These are phyloP conservation scores for Lecanicillium sp. DNA, from an alignment of 2,329 filamentous ascomycete genomes.

Conservation along the genomic window DNA sequence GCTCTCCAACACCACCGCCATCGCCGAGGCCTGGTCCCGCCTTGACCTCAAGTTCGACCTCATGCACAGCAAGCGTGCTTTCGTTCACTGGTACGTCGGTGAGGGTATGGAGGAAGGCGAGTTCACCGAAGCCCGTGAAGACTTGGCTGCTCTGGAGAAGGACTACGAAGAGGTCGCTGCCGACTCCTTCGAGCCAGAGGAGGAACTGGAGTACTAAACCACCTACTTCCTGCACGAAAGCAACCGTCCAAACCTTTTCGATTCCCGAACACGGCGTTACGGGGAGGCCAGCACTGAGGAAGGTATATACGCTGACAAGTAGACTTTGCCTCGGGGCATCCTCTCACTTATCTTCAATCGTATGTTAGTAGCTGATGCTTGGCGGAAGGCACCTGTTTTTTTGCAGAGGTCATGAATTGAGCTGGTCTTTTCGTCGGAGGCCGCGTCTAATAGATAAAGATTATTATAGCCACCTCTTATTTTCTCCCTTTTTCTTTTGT, in stretches of 20 bases:
- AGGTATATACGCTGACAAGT: too few species aligned
- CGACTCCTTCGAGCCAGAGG: conserved; percentile 59
- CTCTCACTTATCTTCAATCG: too few species aligned
- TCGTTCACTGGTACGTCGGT: conserved; percentile 74
- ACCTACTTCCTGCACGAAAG: conserved; percentile 1
- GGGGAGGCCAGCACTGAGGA: background rate
- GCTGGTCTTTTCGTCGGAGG: conserved; percentile 4
- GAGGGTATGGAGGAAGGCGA: conserved; percentile 92
- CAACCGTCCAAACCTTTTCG: background rate
- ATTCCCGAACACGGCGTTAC: background rate
- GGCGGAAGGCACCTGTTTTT: background rate
- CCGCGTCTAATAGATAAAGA: conserved; percentile 7
- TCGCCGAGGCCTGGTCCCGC: conserved; percentile 64
- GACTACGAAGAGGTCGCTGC: conserved; percentile 80
- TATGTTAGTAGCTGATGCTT: too few species aligned
- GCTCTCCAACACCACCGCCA: conserved; percentile 69
- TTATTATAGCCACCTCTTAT: conserved; percentile 11
- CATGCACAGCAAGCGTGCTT: conserved; percentile 71
- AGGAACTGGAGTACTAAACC: conserved; percentile 69
- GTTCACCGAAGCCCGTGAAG: conserved; percentile 80
- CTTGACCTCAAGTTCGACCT: conserved; percentile 70
- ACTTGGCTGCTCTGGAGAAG: conserved; percentile 76
- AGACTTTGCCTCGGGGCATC: too few species aligned
- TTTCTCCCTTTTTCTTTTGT: conserved; percentile 7
- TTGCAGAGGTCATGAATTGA: conserved; percentile 1